Percentiles rank a stretch among this genome's conserved stretches.
Conservation (phyloP, 106 monocot species). For the Vanilla planifolia region DNA sequence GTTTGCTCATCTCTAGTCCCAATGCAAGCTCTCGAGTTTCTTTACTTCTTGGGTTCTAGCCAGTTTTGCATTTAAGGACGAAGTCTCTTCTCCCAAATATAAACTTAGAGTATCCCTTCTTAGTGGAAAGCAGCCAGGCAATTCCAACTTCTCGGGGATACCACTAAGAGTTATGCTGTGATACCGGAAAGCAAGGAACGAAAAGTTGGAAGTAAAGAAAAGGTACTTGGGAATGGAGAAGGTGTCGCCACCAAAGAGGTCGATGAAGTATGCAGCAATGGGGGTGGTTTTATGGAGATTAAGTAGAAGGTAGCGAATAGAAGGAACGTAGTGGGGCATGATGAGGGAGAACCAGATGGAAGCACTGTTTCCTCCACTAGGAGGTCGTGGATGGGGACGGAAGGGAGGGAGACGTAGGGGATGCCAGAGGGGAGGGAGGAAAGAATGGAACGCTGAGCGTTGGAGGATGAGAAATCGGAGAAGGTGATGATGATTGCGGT, state of each 20-base stretch:
- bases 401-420: conserved; percentile 29
- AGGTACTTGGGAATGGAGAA: conserved; percentile 34
- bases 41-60: conserved; percentile 12
- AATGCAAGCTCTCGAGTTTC: conserved; percentile 41
- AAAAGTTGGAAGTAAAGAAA: conserved; percentile 28
- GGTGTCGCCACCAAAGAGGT: conserved; percentile 32
- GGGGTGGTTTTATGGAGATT: conserved; percentile 7
- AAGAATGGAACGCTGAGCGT: conserved; percentile 33
- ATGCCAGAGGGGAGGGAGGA: conserved; percentile 30
- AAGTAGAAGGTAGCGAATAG: conserved; percentile 21
- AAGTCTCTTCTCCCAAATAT: conserved; percentile 38
- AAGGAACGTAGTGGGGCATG: conserved; percentile 28
- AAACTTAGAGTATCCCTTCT: conserved; percentile 18
- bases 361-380: conserved; percentile 11
- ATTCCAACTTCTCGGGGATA: conserved; percentile 28
- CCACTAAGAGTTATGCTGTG: too few species aligned
- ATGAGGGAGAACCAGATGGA: conserved; percentile 16
- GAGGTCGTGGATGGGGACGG: conserved; percentile 32
- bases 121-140: conserved; percentile 16
- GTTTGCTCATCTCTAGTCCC: conserved; percentile 40
- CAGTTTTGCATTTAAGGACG: conserved; percentile 1
- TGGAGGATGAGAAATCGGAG: conserved; percentile 9
- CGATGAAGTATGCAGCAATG: conserved; percentile 32
- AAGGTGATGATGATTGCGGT: conserved; percentile 39
- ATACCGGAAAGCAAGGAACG: conserved; percentile 16